Evolutionary conservation across 2,329 filamentous ascomycete genomes (phyloP).

Genomic region (Ophiostoma populinum): DNA sequence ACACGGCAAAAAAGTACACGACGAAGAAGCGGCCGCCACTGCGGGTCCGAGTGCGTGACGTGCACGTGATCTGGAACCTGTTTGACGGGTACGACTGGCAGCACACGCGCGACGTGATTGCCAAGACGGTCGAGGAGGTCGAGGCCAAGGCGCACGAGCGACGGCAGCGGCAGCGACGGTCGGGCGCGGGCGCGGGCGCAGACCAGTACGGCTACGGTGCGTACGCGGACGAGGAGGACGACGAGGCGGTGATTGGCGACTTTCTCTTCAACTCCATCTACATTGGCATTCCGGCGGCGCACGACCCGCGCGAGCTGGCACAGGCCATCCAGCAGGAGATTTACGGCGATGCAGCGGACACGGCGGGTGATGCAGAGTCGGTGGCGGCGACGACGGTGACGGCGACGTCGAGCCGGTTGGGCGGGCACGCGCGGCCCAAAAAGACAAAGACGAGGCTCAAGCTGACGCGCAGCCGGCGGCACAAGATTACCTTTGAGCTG

Average conservation of each 20-base stretch:
- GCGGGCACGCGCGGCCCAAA: constrained; percentile 15
- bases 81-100: constrained; percentile 98
- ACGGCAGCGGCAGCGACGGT: constrained; percentile 37
- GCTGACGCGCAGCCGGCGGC: constrained; percentile 68
- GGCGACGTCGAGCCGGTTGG: constrained; percentile 30
- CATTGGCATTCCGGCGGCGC: constrained; percentile 76
- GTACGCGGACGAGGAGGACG: constrained; percentile 48
- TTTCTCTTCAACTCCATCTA: constrained; percentile 98
- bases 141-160: constrained; percentile 69
- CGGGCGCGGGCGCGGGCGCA: constrained; percentile 33
- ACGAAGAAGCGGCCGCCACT: constrained; percentile 36
- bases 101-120: constrained; percentile 68
- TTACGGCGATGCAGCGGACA: constrained; percentile 61
- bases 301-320: constrained; percentile 66
- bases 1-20: constrained; percentile 13
- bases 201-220: constrained; percentile 19
- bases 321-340: constrained; percentile 76
- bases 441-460: constrained; percentile 39
- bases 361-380: constrained; percentile 76
- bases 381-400: constrained; percentile 46
- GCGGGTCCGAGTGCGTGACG: constrained; percentile 61
- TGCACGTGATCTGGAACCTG: constrained; percentile 92
- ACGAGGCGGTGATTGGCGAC: constrained; percentile 78
- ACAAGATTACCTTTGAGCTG: constrained; percentile 92
- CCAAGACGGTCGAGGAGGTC: constrained; percentile 74